phyloP scores from a whole-genome alignment of 2,329 filamentous ascomycete genomes.

The Coniochaeta sp. region DNA sequence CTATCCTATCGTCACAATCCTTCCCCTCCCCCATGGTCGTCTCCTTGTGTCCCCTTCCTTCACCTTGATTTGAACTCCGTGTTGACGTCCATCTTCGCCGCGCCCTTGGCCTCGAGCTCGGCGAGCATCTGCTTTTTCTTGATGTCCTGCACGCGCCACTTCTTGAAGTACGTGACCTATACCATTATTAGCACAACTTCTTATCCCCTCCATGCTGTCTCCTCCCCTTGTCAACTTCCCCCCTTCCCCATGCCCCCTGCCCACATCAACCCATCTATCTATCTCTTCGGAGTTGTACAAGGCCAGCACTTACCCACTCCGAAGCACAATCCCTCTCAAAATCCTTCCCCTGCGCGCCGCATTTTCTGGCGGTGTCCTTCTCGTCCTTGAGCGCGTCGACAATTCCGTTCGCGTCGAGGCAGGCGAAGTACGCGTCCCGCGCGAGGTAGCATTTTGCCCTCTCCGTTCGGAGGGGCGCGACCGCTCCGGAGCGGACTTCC shows the following conservation, averaged over 20 bases:
- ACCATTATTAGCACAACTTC: background rate
- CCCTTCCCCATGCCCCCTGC: background rate
- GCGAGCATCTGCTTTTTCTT: conserved; percentile 76
- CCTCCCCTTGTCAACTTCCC: background rate
- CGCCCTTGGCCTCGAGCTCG: conserved; percentile 67
- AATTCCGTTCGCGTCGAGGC: conserved; percentile 75
- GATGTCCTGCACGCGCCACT: conserved; percentile 86
- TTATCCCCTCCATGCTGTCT: background rate
- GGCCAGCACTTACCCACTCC: conserved; percentile 67
- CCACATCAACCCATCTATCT: too few relatives aligned
- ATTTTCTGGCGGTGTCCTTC: conserved; percentile 29
- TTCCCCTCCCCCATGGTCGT: too few relatives aligned
- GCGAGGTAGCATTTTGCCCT: conserved; percentile 83
- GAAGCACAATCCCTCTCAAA: conserved; percentile 83
- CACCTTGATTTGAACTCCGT: conserved; percentile 14
- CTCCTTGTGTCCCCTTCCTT: background rate
- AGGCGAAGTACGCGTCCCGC: conserved; percentile 81
- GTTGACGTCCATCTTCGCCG: conserved; percentile 46
- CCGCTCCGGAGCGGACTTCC: conserved; percentile 47
- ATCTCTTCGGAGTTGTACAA: background rate
- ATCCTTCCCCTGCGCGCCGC: conserved; percentile 33
- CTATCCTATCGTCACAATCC: background rate
- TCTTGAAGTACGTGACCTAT: conserved; percentile 96
- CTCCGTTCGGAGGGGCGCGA: conserved; percentile 80
- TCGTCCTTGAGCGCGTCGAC: conserved; percentile 55